Conservation (phyloP, 495 filamentous ascomycete species). For the Trichoderma erinaceum region DNA sequence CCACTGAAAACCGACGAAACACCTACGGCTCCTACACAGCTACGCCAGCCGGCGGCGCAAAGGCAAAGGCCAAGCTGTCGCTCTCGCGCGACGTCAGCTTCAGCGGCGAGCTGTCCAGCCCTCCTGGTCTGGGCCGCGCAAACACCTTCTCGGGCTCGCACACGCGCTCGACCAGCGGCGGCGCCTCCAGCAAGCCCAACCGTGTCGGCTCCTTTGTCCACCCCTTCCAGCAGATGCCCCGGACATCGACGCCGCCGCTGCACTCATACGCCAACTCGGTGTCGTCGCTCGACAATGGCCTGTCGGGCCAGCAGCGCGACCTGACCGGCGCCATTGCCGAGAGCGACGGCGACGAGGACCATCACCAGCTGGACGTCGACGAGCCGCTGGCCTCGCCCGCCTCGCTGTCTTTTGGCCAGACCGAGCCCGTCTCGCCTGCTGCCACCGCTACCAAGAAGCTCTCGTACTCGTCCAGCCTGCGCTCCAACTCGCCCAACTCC, state of each 20-base stretch:
- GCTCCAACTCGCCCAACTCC: slow-evolving; percentile 17
- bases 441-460: neutral
- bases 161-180: slow-evolving; percentile 45
- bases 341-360: slow-evolving; percentile 40
- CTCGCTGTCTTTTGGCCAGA: slow-evolving; percentile 28
- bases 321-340: slow-evolving; percentile 45
- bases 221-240: slow-evolving; percentile 52
- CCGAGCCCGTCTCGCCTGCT: slow-evolving; percentile 16
- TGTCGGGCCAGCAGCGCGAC: slow-evolving; percentile 25
- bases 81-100: slow-evolving; percentile 27
- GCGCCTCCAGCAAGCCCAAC: slow-evolving; percentile 34
- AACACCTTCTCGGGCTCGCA: slow-evolving; percentile 29
- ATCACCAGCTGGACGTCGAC: slow-evolving; percentile 30
- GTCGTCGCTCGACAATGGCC: slow-evolving; percentile 37
- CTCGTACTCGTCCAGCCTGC: slow-evolving; percentile 20
- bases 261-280: slow-evolving; percentile 46
- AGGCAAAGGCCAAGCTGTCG: neutral
- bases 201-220: slow-evolving; percentile 44
- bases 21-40: neutral
- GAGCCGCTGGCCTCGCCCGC: slow-evolving; percentile 31
- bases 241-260: slow-evolving; percentile 49
- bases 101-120: slow-evolving; percentile 17
- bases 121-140: neutral
- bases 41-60: slow-evolving; percentile 9
- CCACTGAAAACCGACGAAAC: slow-evolving; percentile 7